Evolutionary conservation across 768 basidiomycete genomes (phyloP).

Genomic region (Panaeolus cyanescens): DNA sequence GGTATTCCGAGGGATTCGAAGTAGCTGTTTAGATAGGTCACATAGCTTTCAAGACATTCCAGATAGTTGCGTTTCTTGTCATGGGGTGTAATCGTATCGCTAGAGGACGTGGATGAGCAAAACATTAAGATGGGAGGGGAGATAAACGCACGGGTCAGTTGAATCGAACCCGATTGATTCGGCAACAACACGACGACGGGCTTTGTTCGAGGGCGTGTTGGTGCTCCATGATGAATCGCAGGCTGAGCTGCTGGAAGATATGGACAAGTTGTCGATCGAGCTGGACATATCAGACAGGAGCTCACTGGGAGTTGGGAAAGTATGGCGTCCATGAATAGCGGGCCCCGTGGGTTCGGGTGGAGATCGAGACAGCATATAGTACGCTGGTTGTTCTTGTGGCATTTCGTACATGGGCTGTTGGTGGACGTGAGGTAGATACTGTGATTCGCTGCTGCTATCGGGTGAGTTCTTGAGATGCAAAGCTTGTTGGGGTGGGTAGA

Average conservation of each 20-base stretch:
- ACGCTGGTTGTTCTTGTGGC: neutral
- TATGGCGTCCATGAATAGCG: conserved; percentile 22
- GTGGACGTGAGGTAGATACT: too few species aligned
- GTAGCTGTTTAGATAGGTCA: conserved; percentile 65
- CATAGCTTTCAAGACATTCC: conserved; percentile 73
- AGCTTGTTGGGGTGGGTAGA: neutral
- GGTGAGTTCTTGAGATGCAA: too few species aligned
- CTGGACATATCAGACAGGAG: conserved; percentile 49
- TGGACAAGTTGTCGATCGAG: conserved; percentile 3
- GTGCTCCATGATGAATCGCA: neutral
- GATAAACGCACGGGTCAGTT: conserved; percentile 58
- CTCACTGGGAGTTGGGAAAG: conserved; percentile 69
- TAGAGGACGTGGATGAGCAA: conserved; percentile 21
- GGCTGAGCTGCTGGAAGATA: neutral
- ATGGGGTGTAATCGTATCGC: conserved; percentile 76
- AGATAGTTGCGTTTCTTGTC: conserved; percentile 78
- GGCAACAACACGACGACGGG: conserved; percentile 58
- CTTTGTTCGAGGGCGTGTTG: conserved; percentile 53
- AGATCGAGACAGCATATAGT: too few species aligned
- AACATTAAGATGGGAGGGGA: neutral
- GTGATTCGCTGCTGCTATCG: too few species aligned
- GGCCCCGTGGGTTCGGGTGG: too few species aligned
- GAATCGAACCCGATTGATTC: conserved; percentile 56
- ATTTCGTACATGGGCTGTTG: neutral
- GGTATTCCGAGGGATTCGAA: conserved; percentile 47